phyloP scores from a whole-genome alignment of 352 stramenopile genomes.

The Pythium aphanidermatum region DNA sequence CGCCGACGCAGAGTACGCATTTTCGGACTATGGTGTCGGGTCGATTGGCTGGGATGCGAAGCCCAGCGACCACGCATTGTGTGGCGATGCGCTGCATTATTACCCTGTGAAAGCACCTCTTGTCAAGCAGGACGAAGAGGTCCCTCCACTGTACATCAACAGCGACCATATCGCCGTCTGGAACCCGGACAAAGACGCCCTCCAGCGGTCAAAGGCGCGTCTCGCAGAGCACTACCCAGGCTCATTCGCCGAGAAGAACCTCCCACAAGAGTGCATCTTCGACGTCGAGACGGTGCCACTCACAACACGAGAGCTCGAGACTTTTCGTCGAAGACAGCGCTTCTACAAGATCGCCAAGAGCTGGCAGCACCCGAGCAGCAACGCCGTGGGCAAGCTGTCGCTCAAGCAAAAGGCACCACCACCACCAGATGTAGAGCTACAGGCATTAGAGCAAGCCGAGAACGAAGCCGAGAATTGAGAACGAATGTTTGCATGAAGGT shows the following conservation, averaged over 20 bases:
- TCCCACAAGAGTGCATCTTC: constrained; percentile 52
- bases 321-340: constrained; percentile 36
- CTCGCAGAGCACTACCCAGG: constrained; percentile 45
- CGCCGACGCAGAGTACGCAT: constrained; percentile 57
- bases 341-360: constrained; percentile 23
- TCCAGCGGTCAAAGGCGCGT: constrained; percentile 45
- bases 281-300: constrained; percentile 40
- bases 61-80: constrained; percentile 35
- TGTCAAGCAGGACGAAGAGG: constrained; percentile 9
- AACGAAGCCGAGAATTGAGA: no score
- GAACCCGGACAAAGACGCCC: constrained; percentile 27
- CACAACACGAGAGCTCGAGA: constrained; percentile 26
- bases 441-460: no score
- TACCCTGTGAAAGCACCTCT: constrained; percentile 27
- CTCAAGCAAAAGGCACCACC: no score
- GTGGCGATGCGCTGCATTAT: constrained; percentile 52
- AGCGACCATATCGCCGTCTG: constrained; percentile 45
- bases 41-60: constrained; percentile 36
- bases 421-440: no score
- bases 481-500: no score
- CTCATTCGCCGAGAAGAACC: constrained; percentile 29
- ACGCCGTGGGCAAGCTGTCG: no score
- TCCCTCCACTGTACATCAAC: constrained; percentile 53
- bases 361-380: no score
- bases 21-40: constrained; percentile 61